A percentile compares a stretch with the other conserved stretches of the same genome.
These are phyloP conservation scores for Phytophthora syringae DNA, from an alignment of 352 stramenopile species.

Conservation along the genomic window DNA sequence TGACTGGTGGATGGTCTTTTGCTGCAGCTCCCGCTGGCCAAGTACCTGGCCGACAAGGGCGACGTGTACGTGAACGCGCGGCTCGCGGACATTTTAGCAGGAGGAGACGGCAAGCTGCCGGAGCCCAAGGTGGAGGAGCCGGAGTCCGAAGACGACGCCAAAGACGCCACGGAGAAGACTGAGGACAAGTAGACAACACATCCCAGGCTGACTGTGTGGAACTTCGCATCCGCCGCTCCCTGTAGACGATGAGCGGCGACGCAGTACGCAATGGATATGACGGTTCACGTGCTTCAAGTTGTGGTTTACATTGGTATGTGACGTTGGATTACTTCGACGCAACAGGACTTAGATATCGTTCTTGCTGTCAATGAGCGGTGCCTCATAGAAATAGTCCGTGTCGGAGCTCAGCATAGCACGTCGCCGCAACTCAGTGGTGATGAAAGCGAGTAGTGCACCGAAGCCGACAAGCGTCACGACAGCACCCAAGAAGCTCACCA, in stretches of 20 bases:
- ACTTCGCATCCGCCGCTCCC: background rate
- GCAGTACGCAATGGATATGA: conserved; percentile 26
- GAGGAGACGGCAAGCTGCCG: conserved; percentile 38
- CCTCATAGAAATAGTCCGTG: conserved; percentile 70
- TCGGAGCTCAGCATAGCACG: conserved; percentile 41
- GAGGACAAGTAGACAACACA: conserved; percentile 17
- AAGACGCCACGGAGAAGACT: too few relatives aligned
- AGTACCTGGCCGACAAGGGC: conserved; percentile 84
- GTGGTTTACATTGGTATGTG: conserved; percentile 20
- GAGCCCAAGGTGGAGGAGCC: conserved; percentile 29
- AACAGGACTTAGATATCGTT: conserved; percentile 35
- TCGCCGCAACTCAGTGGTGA: conserved; percentile 42
- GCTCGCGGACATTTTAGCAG: conserved; percentile 64
- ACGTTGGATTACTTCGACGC: conserved; percentile 12
- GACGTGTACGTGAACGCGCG: conserved; percentile 74
- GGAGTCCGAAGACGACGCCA: conserved; percentile 14
- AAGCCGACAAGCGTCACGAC: conserved; percentile 70
- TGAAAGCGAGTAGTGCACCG: conserved; percentile 48
- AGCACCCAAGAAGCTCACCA: conserved; percentile 70
- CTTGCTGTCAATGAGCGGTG: conserved; percentile 67
- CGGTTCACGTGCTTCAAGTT: conserved; percentile 30
- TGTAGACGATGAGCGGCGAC: conserved; percentile 22
- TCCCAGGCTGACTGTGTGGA: conserved; percentile 2
- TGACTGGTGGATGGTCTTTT: background rate
- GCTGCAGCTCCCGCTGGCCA: conserved; percentile 66